phyloP scores from a whole-genome alignment of 1,139 yeast species.

The Kurtzmaniella quercitrusa region DNA sequence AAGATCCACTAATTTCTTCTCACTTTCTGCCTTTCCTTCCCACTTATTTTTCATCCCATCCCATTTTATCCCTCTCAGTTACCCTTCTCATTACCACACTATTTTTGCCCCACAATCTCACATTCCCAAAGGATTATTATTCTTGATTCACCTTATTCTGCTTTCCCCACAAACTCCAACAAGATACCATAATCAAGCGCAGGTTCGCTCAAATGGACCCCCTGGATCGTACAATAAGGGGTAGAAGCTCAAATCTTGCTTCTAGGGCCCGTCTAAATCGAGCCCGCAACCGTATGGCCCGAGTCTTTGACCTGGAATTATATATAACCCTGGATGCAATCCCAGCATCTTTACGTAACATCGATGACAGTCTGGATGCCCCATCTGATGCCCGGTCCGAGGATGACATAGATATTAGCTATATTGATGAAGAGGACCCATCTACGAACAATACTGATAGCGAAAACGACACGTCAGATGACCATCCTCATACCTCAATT shows the following conservation, averaged over 20 bases:
- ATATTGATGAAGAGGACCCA: slow-evolving; percentile 10
- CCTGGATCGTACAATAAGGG: background rate
- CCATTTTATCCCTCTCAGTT: no score
- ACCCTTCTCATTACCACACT: no score
- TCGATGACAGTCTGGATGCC: slow-evolving; percentile 9
- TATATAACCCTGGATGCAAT: slow-evolving; percentile 5
- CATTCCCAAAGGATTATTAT: no score
- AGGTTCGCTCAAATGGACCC: background rate
- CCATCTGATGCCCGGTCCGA: slow-evolving; percentile 8
- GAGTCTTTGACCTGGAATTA: slow-evolving; percentile 3
- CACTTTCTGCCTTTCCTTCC: no score
- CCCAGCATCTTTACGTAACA: slow-evolving; percentile 6
- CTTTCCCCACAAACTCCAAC: no score
- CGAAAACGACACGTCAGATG: slow-evolving; percentile 10
- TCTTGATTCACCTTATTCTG: background rate
- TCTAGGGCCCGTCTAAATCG: background rate
- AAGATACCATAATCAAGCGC: background rate
- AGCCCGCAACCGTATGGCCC: slow-evolving; percentile 1
- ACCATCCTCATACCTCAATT: slow-evolving; percentile 7
- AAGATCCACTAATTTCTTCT: no score
- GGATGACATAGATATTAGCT: slow-evolving; percentile 8
- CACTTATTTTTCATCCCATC: no score
- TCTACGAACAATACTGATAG: slow-evolving; percentile 7
- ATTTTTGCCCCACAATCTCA: no score
- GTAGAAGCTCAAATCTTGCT: background rate